Percentiles rank a stretch among this genome's conserved stretches.
Conservation (phyloP, 768 basidiomycete genomes). For the Rhodotorula babjevae region DNA sequence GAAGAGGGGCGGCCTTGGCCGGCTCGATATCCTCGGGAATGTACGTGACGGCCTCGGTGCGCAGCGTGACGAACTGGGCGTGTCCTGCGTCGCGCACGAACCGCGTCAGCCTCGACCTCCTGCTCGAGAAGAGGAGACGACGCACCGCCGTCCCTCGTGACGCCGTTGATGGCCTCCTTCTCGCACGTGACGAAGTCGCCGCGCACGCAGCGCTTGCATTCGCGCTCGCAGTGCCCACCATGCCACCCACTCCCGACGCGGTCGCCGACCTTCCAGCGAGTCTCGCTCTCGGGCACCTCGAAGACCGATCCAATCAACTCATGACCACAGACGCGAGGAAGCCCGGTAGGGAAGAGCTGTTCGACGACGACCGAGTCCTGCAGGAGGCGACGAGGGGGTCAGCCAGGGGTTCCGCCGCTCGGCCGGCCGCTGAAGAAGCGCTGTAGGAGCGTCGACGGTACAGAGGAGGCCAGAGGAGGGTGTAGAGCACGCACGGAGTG, state of each 20-base stretch:
- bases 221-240: slow-evolving; percentile 29
- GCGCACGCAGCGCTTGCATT: not conserved
- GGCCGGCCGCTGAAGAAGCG: too few relatives aligned
- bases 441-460: too few relatives aligned
- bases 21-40: slow-evolving; percentile 36
- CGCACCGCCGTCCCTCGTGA: slow-evolving; percentile 21
- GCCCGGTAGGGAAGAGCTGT: slow-evolving; percentile 12
- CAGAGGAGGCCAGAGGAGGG: not conserved
- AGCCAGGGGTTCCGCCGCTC: not conserved
- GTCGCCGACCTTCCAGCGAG: slow-evolving; percentile 42
- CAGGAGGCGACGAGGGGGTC: not conserved
- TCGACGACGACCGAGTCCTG: slow-evolving; percentile 18
- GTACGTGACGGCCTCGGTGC: slow-evolving; percentile 25
- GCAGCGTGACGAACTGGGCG: slow-evolving; percentile 44
- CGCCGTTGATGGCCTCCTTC: slow-evolving; percentile 40
- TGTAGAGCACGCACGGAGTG: slow-evolving; percentile 11
- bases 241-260: slow-evolving; percentile 39
- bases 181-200: slow-evolving; percentile 39
- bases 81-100: not conserved
- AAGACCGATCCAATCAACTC: slow-evolving; percentile 41
- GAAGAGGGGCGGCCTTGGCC: slow-evolving; percentile 34
- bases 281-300: slow-evolving; percentile 29
- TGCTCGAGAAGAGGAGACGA: too few relatives aligned
- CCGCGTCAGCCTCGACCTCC: too few relatives aligned
- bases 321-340: slow-evolving; percentile 30